phyloP scores from a whole-genome alignment of 2,329 filamentous ascomycete genomes.

The Pestalotiopsis sp. region DNA sequence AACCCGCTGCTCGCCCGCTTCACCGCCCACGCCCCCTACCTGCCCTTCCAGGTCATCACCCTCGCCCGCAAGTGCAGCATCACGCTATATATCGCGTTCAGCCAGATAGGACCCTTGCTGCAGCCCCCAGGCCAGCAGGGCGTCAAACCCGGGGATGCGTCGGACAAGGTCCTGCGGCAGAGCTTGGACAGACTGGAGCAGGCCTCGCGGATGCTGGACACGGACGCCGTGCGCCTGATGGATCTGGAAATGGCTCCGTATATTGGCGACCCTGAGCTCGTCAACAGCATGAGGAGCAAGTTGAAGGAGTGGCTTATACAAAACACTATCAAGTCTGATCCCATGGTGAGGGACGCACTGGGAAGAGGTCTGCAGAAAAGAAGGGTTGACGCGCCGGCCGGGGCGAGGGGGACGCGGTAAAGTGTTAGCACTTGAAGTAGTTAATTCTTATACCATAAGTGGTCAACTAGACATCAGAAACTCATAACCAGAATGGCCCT shows the following conservation, averaged over 20 bases:
- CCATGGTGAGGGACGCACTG: slow-evolving; percentile 80
- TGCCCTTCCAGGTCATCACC: slow-evolving; percentile 82
- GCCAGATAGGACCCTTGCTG: slow-evolving; percentile 74
- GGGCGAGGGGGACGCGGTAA: slow-evolving; percentile 54
- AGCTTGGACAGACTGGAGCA: slow-evolving; percentile 68
- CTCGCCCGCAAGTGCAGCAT: slow-evolving; percentile 76
- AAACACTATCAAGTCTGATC: slow-evolving; percentile 77
- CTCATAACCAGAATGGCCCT: neutral
- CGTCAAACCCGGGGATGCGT: slow-evolving; percentile 29
- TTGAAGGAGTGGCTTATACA: slow-evolving; percentile 87
- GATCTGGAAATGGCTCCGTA: slow-evolving; percentile 82
- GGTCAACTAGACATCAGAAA: neutral
- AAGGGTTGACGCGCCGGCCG: slow-evolving; percentile 61
- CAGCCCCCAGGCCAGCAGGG: slow-evolving; percentile 37
- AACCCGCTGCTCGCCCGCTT: slow-evolving; percentile 44
- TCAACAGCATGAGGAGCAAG: slow-evolving; percentile 65
- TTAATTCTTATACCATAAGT: neutral
- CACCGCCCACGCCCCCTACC: slow-evolving; percentile 57
- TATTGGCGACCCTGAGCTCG: slow-evolving; percentile 65
- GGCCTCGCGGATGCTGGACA: slow-evolving; percentile 59
- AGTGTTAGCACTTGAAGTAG: neutral
- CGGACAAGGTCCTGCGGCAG: slow-evolving; percentile 55
- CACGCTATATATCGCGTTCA: slow-evolving; percentile 80
- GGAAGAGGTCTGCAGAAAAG: slow-evolving; percentile 64
- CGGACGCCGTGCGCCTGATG: slow-evolving; percentile 70